A percentile compares a stretch with the other conserved stretches of the same genome.
Conservation (phyloP, 2,329 filamentous ascomycete species). For the Tolypocladium ovalisporum region DNA sequence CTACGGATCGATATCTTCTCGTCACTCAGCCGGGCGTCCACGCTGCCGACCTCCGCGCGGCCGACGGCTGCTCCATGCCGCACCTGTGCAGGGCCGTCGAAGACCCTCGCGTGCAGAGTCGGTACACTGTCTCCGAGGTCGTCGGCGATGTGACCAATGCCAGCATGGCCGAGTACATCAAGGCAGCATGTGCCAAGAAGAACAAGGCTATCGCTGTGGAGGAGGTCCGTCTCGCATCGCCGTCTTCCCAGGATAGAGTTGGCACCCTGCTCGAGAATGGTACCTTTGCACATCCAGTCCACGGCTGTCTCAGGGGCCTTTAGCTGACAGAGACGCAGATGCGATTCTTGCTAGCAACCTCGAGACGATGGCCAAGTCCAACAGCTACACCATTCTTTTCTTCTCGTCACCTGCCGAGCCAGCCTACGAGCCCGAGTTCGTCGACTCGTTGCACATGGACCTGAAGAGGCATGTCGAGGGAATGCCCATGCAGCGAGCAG, state of each 20-base stretch:
- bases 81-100: constrained; percentile 34
- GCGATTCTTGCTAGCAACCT: constrained; percentile 39
- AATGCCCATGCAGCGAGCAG: constrained; percentile 18
- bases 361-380: constrained; percentile 22
- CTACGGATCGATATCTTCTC: constrained; percentile 66
- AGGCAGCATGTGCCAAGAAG: constrained; percentile 30
- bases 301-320: too few relatives aligned
- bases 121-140: constrained; percentile 46
- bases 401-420: constrained; percentile 48
- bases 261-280: constrained; percentile 36
- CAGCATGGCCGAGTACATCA: constrained; percentile 32
- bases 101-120: constrained; percentile 22
- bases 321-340: constrained; percentile 25
- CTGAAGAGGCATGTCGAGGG: constrained; percentile 50
- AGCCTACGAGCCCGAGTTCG: constrained; percentile 56
- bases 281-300: constrained; percentile 15
- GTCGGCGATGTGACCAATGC: constrained; percentile 34
- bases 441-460: constrained; percentile 55
- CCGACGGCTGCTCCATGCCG: constrained; percentile 39
- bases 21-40: constrained; percentile 68
- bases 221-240: constrained; percentile 27
- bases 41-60: constrained; percentile 52
- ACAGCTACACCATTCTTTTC: constrained; percentile 66
- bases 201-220: constrained; percentile 27
- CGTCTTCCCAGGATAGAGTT: constrained; percentile 30